These are phyloP conservation scores for Botrytis tulipae DNA, from an alignment of 2,329 filamentous ascomycete genomes.

Conservation along the genomic window DNA sequence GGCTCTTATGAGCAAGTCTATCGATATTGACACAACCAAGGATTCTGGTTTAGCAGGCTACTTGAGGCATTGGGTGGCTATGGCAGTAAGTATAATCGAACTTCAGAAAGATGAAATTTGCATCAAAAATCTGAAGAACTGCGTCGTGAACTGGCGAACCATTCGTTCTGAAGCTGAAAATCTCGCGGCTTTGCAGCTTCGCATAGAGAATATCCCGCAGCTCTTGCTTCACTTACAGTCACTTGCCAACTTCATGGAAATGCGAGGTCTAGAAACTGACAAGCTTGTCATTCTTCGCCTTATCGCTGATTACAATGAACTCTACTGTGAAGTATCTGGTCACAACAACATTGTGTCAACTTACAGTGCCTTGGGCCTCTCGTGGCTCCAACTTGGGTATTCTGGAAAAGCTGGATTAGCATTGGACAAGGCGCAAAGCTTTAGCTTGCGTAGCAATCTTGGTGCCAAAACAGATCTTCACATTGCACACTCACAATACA, in stretches of 20 bases:
- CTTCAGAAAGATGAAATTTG: constrained; percentile 32
- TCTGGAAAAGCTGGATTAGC: constrained; percentile 55
- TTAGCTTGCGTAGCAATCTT: constrained; percentile 43
- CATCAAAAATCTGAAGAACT: constrained; percentile 30
- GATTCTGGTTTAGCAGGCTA: constrained; percentile 34
- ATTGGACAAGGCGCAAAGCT: constrained; percentile 58
- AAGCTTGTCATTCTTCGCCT: constrained; percentile 50
- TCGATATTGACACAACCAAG: constrained; percentile 26
- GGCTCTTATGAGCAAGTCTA: constrained; percentile 1
- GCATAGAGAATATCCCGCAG: constrained; percentile 50
- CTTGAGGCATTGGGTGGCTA: constrained; percentile 30
- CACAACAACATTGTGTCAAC: constrained; percentile 44
- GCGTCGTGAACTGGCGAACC: constrained; percentile 36
- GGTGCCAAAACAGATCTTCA: constrained; percentile 56
- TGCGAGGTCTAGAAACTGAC: constrained; percentile 53
- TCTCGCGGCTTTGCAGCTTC: constrained; percentile 42
- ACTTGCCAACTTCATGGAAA: constrained; percentile 55
- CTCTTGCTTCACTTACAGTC: constrained; percentile 52
- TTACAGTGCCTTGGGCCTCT: constrained; percentile 46
- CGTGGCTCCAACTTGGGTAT: constrained; percentile 60
- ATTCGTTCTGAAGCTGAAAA: constrained; percentile 47
- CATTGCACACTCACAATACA: constrained; percentile 72
- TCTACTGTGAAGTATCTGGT: constrained; percentile 43
- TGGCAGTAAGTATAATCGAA: constrained; percentile 32
- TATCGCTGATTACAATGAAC: constrained; percentile 47